Conservation (phyloP, 177 flowering plant genomes). For the Vitis hybrid region DNA sequence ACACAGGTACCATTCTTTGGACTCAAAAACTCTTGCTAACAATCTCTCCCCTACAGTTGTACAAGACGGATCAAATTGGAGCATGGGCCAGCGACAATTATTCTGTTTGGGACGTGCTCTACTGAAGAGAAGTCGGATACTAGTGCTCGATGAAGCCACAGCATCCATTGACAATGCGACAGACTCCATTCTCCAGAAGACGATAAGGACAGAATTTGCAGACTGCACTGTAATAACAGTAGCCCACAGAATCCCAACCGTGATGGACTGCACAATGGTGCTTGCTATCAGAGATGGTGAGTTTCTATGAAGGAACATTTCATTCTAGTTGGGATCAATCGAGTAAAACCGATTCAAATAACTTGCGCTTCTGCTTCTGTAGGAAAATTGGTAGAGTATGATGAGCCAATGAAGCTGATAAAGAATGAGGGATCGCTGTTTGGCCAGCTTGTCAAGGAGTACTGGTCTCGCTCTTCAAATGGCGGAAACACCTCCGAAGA, state of each 20-base stretch:
- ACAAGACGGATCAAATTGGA: conserved; percentile 29
- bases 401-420: conserved; percentile 39
- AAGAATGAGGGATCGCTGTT: conserved; percentile 32
- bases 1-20: not conserved
- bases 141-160: conserved; percentile 73
- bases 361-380: not conserved
- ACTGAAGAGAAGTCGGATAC: conserved; percentile 44
- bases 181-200: conserved; percentile 47
- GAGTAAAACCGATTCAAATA: not conserved
- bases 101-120: conserved; percentile 32
- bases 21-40: not conserved
- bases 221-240: conserved; percentile 50
- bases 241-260: conserved; percentile 65
- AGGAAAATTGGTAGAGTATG: conserved; percentile 43
- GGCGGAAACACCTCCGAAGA: too few species aligned
- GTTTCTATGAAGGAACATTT: not conserved
- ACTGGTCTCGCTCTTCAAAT: conserved; percentile 30
- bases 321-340: not conserved
- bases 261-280: conserved; percentile 51
- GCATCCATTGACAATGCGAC: conserved; percentile 66
- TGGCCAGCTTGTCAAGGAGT: conserved; percentile 44
- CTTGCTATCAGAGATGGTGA: conserved; percentile 31
- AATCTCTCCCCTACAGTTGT: conserved; percentile 15
- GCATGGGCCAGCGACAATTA: conserved; percentile 28
- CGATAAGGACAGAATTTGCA: conserved; percentile 39